These are phyloP conservation scores for Acmispon strigosus DNA, from an alignment of 306 rosid species.

Conservation along the genomic window DNA sequence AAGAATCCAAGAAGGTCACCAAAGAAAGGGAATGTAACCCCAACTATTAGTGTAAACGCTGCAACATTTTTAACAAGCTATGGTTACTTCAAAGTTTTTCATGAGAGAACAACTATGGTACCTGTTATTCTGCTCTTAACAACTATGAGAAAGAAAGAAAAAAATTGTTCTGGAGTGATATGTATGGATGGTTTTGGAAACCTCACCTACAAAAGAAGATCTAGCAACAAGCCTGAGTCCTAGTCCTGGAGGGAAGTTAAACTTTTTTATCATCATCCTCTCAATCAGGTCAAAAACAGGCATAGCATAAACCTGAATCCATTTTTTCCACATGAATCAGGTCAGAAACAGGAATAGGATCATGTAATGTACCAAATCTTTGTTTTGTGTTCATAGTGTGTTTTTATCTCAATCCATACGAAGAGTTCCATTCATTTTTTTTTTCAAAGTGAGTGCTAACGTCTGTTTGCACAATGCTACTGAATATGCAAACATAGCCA, in stretches of 20 bases:
- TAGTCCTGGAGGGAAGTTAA: constrained; percentile 61
- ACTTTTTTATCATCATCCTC: constrained; percentile 46
- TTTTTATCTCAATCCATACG: too few species aligned
- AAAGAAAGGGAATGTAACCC: constrained; percentile 87
- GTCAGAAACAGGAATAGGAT: background rate
- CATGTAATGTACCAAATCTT: background rate
- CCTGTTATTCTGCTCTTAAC: background rate
- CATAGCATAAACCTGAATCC: constrained; percentile 77
- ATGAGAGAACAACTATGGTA: background rate
- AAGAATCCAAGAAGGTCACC: constrained; percentile 97
- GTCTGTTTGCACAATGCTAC: too few species aligned
- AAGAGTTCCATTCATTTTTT: too few species aligned
- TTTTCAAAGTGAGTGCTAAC: too few species aligned
- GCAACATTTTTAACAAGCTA: constrained; percentile 18
- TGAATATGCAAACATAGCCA: too few species aligned
- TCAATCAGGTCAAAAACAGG: constrained; percentile 81
- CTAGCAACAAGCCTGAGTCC: constrained; percentile 68
- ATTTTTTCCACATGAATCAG: background rate
- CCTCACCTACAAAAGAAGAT: constrained; percentile 68
- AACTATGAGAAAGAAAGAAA: background rate
- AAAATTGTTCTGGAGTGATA: background rate
- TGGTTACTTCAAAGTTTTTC: background rate
- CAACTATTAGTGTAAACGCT: constrained; percentile 72
- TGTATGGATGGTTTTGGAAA: background rate
- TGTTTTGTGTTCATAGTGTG: background rate